Percentiles rank a stretch among this genome's conserved stretches.
These are phyloP conservation scores for Candida pseudoglaebosa DNA, from an alignment of 805 yeast genomes.

Conservation along the genomic window DNA sequence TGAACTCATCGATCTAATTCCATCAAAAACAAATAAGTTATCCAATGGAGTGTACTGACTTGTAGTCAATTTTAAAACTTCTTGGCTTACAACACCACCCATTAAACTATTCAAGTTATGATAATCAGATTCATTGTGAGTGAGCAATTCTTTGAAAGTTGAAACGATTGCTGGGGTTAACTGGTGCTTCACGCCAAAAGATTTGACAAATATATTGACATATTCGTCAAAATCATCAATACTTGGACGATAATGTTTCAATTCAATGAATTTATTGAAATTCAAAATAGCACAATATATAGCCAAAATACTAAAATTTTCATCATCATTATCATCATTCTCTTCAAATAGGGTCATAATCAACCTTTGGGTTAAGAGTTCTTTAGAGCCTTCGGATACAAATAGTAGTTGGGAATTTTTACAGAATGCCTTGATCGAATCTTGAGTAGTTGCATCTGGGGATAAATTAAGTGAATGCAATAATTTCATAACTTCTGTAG, in stretches of 20 bases:
- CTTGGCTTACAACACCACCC: conserved; percentile 89
- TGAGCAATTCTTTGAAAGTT: conserved; percentile 30
- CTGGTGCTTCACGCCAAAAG: conserved; percentile 14
- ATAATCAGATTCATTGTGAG: conserved; percentile 40
- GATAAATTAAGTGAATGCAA: conserved; percentile 24
- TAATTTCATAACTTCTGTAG: conserved; percentile 26
- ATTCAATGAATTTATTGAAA: conserved; percentile 17
- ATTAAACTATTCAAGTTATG: conserved; percentile 63
- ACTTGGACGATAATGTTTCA: conserved; percentile 15
- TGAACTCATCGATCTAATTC: conserved; percentile 49
- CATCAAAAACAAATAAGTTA: conserved; percentile 71
- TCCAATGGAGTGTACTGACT: conserved; percentile 78
- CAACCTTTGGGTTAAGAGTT: conserved; percentile 14
- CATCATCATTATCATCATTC: conserved; percentile 13
- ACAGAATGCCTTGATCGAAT: conserved; percentile 48
- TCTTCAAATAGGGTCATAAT: conserved; percentile 12
- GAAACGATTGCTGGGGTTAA: conserved; percentile 14
- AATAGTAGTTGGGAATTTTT: conserved; percentile 54
- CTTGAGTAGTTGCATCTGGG: conserved; percentile 25
- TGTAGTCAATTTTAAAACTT: conserved; percentile 69
- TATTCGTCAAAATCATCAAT: conserved; percentile 18
- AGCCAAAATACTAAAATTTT: conserved; percentile 17
- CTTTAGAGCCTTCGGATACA: conserved; percentile 45
- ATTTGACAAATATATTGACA: conserved; percentile 15
- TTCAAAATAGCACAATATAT: conserved; percentile 45